Evolutionary conservation across 345 rosid species (phyloP), one percentile per base, ranked within the genome.

Genomic region (Isatis tinctoria): DNA sequence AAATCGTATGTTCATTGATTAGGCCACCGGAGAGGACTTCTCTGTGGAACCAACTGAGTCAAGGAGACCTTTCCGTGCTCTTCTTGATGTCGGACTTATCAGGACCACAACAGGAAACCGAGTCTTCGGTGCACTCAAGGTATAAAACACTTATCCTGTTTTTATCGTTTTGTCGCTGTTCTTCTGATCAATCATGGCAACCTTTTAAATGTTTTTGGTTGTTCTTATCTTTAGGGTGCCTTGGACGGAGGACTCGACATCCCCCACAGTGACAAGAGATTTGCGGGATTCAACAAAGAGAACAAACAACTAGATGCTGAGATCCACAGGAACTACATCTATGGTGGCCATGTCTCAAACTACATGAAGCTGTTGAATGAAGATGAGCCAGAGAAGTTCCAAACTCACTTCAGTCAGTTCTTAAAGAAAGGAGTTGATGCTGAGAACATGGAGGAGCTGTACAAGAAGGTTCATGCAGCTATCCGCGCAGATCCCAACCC

Each of bases 51-150:
- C 89, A 43, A 78, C 87, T n/a, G 96, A 86, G 6, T 78, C 49
- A 43, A 83, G 92, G 61, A 84, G 96, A 57, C 96, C 96, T 10
- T 89, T 89, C 81, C 90, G 89, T 79, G 92, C 90, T 40, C 89
- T 89, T 47, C 90, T 89, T 71, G 96, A 89, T 80, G 96, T 89
- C 26, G 96, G 96, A 18, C 87, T 89, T n/a, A 39, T 84, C 62
- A 87, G 69, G 67, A 89, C 92, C 40, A 87, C 96, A 13, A 89
- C 96, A 1, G 92, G 96, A 6, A 89, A 89, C 71, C 90, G 96
- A 68, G 89, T 89, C 8, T 89, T 89, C 8, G 90, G 90, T 71
- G 88, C 90, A 30, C 88, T 89, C 12, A 89, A 87, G 90, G 95
- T 89, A 84, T 14, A 2, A 24, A 4, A 6, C 2, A 16, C 12